A percentile compares a stretch with the other conserved stretches of the same genome.
Evolutionary conservation across 176 grass and related monocot species (phyloP).

Genomic region (Cocos nucifera): DNA sequence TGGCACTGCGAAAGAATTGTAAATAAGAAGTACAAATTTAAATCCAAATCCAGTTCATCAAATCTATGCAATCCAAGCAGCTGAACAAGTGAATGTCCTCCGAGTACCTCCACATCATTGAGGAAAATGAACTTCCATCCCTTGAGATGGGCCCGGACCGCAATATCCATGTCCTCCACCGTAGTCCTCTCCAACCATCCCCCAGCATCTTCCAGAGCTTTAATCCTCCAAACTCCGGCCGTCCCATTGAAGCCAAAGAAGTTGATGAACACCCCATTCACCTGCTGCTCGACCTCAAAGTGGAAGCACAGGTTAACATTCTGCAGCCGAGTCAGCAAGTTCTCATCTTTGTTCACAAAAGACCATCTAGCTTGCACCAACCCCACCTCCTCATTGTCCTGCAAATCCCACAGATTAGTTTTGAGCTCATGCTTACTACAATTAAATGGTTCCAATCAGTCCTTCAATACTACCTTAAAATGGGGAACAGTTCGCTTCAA

Average conservation of each 20-base stretch:
- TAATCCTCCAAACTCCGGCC: slow-evolving; percentile 43
- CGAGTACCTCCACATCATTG: slow-evolving; percentile 40
- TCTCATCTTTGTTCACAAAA: slow-evolving; percentile 48
- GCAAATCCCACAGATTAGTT: not conserved
- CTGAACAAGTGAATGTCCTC: not conserved
- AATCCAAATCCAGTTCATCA: not conserved
- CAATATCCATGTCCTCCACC: slow-evolving; percentile 48
- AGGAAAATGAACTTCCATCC: slow-evolving; percentile 48
- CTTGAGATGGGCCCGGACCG: slow-evolving; percentile 39
- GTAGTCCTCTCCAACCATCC: slow-evolving; percentile 46
- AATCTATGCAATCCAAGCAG: too few relatives aligned
- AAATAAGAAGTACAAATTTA: not conserved
- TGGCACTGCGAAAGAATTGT: slow-evolving; percentile 28
- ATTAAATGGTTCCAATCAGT: too few relatives aligned
- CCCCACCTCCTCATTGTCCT: slow-evolving; percentile 37
- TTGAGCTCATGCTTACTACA: too few relatives aligned
- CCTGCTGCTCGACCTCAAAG: slow-evolving; percentile 53
- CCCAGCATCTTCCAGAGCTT: slow-evolving; percentile 40
- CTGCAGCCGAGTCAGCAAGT: slow-evolving; percentile 39
- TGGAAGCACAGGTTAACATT: slow-evolving; percentile 50
- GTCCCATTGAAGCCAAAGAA: slow-evolving; percentile 52
- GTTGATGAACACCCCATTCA: slow-evolving; percentile 39
- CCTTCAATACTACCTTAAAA: slow-evolving; percentile 34
- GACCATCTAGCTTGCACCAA: slow-evolving; percentile 44
- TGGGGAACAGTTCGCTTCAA: slow-evolving; percentile 36